Conservation (phyloP, 306 rosid species). For the Cicer bijugum region DNA sequence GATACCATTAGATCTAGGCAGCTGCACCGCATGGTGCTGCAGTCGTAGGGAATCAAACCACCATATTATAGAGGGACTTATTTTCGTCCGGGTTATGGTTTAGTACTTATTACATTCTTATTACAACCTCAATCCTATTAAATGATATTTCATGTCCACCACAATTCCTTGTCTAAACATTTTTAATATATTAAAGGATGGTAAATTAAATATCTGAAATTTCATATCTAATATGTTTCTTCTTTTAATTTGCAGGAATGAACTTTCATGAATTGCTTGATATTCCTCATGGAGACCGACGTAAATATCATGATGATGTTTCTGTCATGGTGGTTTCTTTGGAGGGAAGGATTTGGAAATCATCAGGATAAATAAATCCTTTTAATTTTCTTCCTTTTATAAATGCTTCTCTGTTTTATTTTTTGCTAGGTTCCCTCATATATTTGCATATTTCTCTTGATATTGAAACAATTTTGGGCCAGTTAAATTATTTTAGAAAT, state of each 20-base stretch:
- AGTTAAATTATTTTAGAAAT: conserved; percentile 49
- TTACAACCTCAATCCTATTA: not conserved
- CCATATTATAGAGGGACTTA: too few species aligned
- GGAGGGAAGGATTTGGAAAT: conserved; percentile 75
- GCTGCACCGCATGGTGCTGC: too few species aligned
- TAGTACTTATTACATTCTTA: not conserved
- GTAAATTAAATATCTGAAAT: not conserved
- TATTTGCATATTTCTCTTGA: conserved; percentile 52
- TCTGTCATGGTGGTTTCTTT: conserved; percentile 69
- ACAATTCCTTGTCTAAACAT: not conserved
- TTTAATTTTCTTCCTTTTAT: not conserved
- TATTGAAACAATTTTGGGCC: conserved; percentile 57
- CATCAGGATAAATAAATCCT: conserved; percentile 58
- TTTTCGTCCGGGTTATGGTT: not conserved
- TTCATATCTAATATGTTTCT: not conserved
- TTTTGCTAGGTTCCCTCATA: conserved; percentile 50
- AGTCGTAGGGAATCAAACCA: too few species aligned
- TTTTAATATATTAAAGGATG: not conserved
- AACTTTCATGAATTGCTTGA: conserved; percentile 68
- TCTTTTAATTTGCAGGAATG: conserved; percentile 50
- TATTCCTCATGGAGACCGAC: conserved; percentile 68
- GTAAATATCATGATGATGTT: conserved; percentile 72
- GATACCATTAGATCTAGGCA: too few species aligned
- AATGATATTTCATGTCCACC: conserved; percentile 1
- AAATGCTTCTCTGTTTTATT: conserved; percentile 25